phyloP scores from a whole-genome alignment of 179 eudicot genomes.

The Amaranthus tricolor region DNA sequence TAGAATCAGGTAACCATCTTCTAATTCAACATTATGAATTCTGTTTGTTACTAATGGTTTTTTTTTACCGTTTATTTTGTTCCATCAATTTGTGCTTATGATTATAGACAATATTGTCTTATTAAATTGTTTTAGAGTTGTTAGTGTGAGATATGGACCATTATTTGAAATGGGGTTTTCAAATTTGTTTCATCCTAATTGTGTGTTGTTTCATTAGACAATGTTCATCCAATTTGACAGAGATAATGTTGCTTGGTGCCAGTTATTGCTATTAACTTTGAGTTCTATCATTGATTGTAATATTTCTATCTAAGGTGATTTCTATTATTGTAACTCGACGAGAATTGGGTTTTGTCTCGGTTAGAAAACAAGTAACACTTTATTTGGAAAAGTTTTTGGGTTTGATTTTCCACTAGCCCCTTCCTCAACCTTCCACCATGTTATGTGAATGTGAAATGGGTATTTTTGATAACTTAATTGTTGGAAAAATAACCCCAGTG shows the following conservation, averaged over 20 bases:
- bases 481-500: too few species aligned
- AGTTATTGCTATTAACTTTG: not conserved
- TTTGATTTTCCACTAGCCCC: too few species aligned
- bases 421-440: too few species aligned
- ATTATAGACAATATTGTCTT: not conserved
- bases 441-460: too few species aligned
- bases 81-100: too few species aligned
- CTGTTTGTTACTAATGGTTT: too few species aligned
- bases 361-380: not conserved
- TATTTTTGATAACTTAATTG: too few species aligned
- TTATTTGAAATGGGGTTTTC: slow-evolving; percentile 11
- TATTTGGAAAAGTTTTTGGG: not conserved
- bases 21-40: too few species aligned
- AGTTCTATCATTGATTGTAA: not conserved
- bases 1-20: too few species aligned
- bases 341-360: too few species aligned
- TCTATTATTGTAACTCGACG: not conserved
- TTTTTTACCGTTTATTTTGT: too few species aligned
- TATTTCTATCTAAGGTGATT: not conserved
- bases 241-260: not conserved
- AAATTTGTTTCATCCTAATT: not conserved
- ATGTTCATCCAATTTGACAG: not conserved
- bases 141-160: not conserved
- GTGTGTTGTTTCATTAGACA: not conserved
- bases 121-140: not conserved